Evolutionary conservation across 345 rosid genomes (phyloP).

Genomic region (Toxicodendron radicans): DNA sequence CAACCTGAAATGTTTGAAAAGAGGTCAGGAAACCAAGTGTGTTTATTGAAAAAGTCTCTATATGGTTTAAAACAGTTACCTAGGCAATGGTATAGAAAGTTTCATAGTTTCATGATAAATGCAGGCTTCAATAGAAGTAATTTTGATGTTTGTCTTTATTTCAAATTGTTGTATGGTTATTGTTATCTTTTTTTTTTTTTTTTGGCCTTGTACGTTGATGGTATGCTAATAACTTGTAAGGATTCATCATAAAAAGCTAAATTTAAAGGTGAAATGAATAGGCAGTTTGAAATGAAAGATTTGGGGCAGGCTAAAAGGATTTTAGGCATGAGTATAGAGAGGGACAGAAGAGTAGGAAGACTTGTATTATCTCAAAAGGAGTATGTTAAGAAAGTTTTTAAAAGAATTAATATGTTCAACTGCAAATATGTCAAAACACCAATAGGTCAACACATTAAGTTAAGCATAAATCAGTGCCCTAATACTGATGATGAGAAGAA

Average conservation of each 20-base stretch:
- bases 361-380: not conserved
- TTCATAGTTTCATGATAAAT: no score
- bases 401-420: not conserved
- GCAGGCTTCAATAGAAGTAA: no score
- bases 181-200: not conserved
- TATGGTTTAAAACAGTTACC: no score
- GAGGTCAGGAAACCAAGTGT: no score
- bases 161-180: no score
- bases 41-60: no score
- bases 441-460: not conserved
- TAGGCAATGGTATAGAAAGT: no score
- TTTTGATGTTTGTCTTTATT: no score
- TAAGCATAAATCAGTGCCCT: fast-evolving
- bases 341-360: fast-evolving
- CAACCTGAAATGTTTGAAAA: no score
- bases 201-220: not conserved
- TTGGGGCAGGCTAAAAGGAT: not conserved
- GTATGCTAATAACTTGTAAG: not conserved
- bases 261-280: not conserved
- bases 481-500: not conserved
- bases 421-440: not conserved
- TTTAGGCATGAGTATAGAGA: not conserved
- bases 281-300: not conserved
- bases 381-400: not conserved
- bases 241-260: not conserved